Evolutionary conservation across 495 filamentous ascomycete genomes (phyloP).

Genomic region (Thermochaetoides thermophila): DNA sequence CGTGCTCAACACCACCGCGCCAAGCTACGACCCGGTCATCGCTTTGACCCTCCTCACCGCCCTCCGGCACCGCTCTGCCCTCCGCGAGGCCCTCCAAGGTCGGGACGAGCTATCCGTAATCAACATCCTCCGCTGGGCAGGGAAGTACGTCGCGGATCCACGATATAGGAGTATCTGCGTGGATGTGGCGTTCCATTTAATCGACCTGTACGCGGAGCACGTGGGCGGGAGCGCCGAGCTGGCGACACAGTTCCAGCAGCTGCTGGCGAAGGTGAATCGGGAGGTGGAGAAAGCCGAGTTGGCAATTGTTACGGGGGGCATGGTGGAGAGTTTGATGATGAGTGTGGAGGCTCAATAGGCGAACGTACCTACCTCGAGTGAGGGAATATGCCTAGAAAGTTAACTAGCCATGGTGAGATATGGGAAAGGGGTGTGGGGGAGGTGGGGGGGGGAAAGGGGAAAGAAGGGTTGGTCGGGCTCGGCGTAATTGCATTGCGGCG

Average conservation of each 20-base stretch:
- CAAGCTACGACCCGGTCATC: slow-evolving; percentile 39
- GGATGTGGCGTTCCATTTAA: slow-evolving; percentile 61
- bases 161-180: slow-evolving; percentile 61
- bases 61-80: slow-evolving; percentile 73
- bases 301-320: slow-evolving; percentile 63
- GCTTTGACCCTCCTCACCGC: slow-evolving; percentile 67
- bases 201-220: slow-evolving; percentile 78
- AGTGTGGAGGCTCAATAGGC: no score
- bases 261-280: slow-evolving; percentile 52
- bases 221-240: slow-evolving; percentile 60
- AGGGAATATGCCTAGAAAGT: no score
- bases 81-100: slow-evolving; percentile 62
- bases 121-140: slow-evolving; percentile 72
- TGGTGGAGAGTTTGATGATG: slow-evolving; percentile 61
- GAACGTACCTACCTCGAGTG: no score
- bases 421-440: no score
- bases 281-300: slow-evolving; percentile 73
- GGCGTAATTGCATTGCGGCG: slow-evolving; percentile 5
- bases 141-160: slow-evolving; percentile 62
- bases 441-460: no score
- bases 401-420: no score
- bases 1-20: slow-evolving; percentile 39
- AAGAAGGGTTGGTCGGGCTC: neutral
- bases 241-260: slow-evolving; percentile 44
- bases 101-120: slow-evolving; percentile 72